Evolutionary conservation across 768 basidiomycete species (phyloP), one percentile per base, ranked within the genome.

Genomic region (Tulasnella sp.): DNA sequence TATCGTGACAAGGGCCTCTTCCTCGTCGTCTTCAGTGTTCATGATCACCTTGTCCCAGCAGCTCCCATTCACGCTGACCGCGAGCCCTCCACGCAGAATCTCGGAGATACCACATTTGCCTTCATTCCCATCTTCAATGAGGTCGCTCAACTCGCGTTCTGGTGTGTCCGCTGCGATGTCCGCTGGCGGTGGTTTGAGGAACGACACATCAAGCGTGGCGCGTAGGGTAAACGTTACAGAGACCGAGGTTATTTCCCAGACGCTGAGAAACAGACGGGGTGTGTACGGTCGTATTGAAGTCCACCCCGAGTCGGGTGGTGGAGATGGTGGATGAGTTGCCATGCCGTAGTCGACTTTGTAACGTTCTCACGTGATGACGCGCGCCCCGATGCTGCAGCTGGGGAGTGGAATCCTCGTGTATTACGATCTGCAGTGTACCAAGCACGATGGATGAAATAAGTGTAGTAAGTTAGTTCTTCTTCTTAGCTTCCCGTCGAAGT

Each of bases 1-100:
- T 25, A 97, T 79, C 58, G 94, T 86, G 51, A 96, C 88, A 56
- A 93, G 80, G 0, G 89, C 92, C 65, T 94, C 86, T 62, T 93
- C 90, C 0, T 77, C 75, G 52, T 80, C 77, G 41, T 91, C 87
- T 65, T 86, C 82, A 60, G 88, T 79, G 52, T 83, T 80, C 57
- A 87, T 79, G 64, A 88, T 77, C 21, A 87, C 84, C 49, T 82
- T 74, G 64, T 83, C 79, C 88, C 88, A 91, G 3, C 77, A 78
- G 4, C 81, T 74, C 27, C 79, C 79, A 61, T 92, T 90, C 49
- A 91, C 84, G 40, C 83, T 85, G 36, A 91, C 81, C 0, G 80
- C 81, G 31, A 90, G 75, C 0, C 86, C 86, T 59, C 81, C 80
- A 9, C 82, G 75, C 23, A 90, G 75, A 0, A 83, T 75, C 62